These are phyloP conservation scores for Domatiomyces catenatus DNA, from an alignment of 2,329 filamentous ascomycete species.

Conservation along the genomic window DNA sequence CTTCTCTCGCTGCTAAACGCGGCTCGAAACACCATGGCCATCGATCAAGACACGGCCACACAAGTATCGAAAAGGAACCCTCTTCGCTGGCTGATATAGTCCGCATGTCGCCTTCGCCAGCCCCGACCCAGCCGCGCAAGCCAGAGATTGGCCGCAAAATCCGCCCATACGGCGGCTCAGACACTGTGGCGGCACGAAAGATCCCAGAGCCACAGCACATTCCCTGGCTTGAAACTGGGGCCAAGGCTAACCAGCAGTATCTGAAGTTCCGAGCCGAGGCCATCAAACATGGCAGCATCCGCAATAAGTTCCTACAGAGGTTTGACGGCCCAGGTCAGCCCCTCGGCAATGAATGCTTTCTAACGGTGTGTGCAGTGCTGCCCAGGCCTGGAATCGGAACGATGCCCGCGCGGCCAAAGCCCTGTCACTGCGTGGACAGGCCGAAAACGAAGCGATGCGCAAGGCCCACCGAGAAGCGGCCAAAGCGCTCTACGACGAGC, in stretches of 20 bases:
- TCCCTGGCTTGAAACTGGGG: slow-evolving; percentile 89
- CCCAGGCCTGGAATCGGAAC: slow-evolving; percentile 96
- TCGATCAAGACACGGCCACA: slow-evolving; percentile 67
- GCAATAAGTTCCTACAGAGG: slow-evolving; percentile 96
- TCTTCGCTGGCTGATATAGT: slow-evolving; percentile 86
- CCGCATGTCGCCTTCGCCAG: slow-evolving; percentile 83
- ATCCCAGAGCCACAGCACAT: slow-evolving; percentile 84
- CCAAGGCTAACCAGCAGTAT: slow-evolving; percentile 81
- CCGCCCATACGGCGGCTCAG: slow-evolving; percentile 14
- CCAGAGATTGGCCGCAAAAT: slow-evolving; percentile 47
- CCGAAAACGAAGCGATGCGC: slow-evolving; percentile 92
- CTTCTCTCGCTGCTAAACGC: slow-evolving; percentile 57
- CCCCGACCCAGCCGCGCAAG: slow-evolving; percentile 34
- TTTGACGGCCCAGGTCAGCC: slow-evolving; percentile 34
- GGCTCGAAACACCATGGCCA: slow-evolving; percentile 90
- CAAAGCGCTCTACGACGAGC: slow-evolving; percentile 78
- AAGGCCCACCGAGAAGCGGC: slow-evolving; percentile 93
- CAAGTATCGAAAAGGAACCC: slow-evolving; percentile 50
- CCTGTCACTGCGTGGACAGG: slow-evolving; percentile 81
- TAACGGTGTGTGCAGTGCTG: slow-evolving; percentile 45
- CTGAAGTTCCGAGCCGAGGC: slow-evolving; percentile 89
- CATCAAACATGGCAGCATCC: slow-evolving; percentile 88
- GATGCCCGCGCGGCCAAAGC: slow-evolving; percentile 93
- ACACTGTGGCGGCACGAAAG: slow-evolving; percentile 59
- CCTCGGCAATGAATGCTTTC: background rate